Base-by-base conservation (phyloP, 345 rosid species). In the Geranium rotundifolium region DNA sequence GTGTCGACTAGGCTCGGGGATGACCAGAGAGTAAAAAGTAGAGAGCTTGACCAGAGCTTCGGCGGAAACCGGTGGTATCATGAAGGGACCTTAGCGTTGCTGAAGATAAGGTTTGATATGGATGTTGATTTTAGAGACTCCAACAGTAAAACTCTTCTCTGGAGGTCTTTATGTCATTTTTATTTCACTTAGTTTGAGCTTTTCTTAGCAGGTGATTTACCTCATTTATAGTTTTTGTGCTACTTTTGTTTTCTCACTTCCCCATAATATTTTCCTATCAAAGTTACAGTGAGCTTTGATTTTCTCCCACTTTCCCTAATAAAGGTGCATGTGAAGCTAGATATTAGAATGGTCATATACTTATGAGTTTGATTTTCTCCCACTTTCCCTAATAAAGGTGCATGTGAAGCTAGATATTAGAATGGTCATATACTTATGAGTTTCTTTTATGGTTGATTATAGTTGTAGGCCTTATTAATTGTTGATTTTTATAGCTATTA, bases 81-180 rank as follows among this genome's bases (percentile, higher is more conserved):
- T 68, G 82, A 81, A 49, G 95, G 87, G 75, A 87, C 96, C 63
- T 46, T 82, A 61, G 89, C 95, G 63, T 73, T 91, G 65, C 60
- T 91, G 74, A 77, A 77, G 79, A 81, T 85, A 75, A 87, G 98
- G 81, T 84, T 95, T 19, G 92, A 84, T 9, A 91, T 89, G 92
- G 96, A 88, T 68, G 66, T 70, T 60, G 80, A 75, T 58, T 91
- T 91, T 67, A 79, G 88, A 59, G 96, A 89, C 74, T 75, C 88
- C 4, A 76, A 68, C 63, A 75, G 76, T 56, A 91, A 89, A 77
- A 88, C 83, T 61, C 90, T 91, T 57, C 78, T 89, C 13, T 89
- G 59, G 85, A 89, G 58, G 84, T 89, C 69, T 89, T 96, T 67
- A 82, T 95, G 96, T 91, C 64, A 80, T 58, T 60, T 69, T 66